These are phyloP conservation scores for Zymoseptoria pseudotritici DNA, from an alignment of 2,329 filamentous ascomycete species.

Conservation along the genomic window DNA sequence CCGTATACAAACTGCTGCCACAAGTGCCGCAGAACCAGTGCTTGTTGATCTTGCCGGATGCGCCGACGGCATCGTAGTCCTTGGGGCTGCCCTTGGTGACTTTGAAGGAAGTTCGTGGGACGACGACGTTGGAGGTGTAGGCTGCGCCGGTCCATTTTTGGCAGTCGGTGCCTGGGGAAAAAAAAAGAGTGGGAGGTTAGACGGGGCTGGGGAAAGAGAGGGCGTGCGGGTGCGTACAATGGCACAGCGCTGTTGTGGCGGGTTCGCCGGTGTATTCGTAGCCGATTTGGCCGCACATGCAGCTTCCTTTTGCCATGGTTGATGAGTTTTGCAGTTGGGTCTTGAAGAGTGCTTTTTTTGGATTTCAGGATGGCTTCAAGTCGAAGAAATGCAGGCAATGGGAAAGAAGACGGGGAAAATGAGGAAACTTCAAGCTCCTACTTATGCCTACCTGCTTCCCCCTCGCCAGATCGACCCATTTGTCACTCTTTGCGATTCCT, in stretches of 20 bases:
- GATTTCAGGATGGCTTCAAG: not conserved
- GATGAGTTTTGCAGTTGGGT: not conserved
- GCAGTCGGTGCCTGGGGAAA: slow-evolving; percentile 37
- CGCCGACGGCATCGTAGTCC: slow-evolving; percentile 41
- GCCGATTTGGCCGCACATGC: slow-evolving; percentile 24
- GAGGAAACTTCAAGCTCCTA: not conserved
- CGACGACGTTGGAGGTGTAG: slow-evolving; percentile 49
- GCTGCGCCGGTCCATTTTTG: slow-evolving; percentile 50
- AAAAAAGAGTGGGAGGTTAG: not conserved
- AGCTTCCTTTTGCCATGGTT: slow-evolving; percentile 24
- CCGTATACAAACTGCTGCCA: slow-evolving; percentile 46
- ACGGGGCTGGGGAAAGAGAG: slow-evolving; percentile 16
- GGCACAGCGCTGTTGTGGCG: slow-evolving; percentile 40
- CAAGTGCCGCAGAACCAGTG: slow-evolving; percentile 50
- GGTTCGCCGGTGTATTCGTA: slow-evolving; percentile 26
- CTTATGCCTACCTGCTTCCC: not conserved
- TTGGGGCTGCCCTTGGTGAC: slow-evolving; percentile 46
- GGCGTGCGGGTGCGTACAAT: slow-evolving; percentile 26
- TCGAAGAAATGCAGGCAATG: not conserved
- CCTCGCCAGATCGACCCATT: not conserved
- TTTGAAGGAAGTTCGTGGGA: slow-evolving; percentile 41
- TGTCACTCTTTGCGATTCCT: not conserved
- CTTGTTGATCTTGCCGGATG: slow-evolving; percentile 48
- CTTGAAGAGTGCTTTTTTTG: not conserved
- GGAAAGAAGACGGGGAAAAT: not conserved